Base-by-base conservation (phyloP, 2,329 filamentous ascomycete genomes). In the Penicillium sp. region DNA sequence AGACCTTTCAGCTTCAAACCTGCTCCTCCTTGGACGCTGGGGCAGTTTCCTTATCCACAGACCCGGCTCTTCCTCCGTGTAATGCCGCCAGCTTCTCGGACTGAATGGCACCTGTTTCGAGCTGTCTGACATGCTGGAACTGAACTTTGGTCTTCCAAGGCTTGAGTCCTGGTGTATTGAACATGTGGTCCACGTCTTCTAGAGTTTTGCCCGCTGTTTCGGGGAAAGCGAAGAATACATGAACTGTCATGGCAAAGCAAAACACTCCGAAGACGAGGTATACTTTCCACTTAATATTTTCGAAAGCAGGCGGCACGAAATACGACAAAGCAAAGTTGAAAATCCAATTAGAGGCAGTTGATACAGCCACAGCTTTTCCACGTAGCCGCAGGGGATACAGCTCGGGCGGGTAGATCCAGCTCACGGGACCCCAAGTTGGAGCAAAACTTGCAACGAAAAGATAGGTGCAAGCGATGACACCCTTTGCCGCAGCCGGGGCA, bases 251-350 rank as follows among this genome's bases (percentile, higher is more conserved):
- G 9, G 79, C 78, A 2, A 79, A 79, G 67, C 87, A 89, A 76
- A 91, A 89, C 11, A 85, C 79, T 8, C 81, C 89, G 67, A 92
- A 92, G 58, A 91, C 80, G 73, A 91, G 83, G 73, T 91, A 91
- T 61, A 84, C 84, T 63, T 81, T 66, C 71, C 79, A 82, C 53
- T 74, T 56, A 58, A 82, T 82, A 66, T 77, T 82, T 54, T 77
- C 76, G 58, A 83, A 83, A 0, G 80, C 77, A 0, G 81, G 80
- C 0, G 81, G 81, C 0, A 81, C 77, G 61, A 83, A 83, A 62
- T 80, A 77, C 8, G 71, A 74, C 36, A 75, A 64, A 2, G 70
- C 68, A 54, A 70, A 84, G 66, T 83, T 83, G 65, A 83, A 83
- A 48, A 80, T 79, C 86, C 86, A 88, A 71, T 88, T 87, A 9